Base-by-base conservation (phyloP, 1,284 basidiomycete genomes). In the Acaromyces ingoldii region DNA sequence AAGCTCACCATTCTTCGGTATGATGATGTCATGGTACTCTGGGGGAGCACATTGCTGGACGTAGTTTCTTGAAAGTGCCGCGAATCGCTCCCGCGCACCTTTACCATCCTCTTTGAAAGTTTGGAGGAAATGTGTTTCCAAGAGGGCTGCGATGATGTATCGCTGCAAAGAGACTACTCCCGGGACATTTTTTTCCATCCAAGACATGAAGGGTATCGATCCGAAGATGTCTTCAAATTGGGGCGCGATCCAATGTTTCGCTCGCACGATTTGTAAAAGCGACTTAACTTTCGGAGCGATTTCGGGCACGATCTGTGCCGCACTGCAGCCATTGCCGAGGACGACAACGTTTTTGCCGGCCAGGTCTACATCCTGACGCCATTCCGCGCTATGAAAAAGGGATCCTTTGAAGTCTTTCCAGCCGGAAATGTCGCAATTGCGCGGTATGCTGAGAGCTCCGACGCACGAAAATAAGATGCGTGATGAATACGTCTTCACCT, bases 301-400 rank as follows among this genome's bases (percentile, higher is more conserved):
- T 17, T 30, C 28, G 9, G 60, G 60, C 1, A 67, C 45, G 34
- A 64, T 55, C 49, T 71, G 71, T 19, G 71, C 59, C 1, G 62
- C 73, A 0, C 62, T 62, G 36, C 65, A 75, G 9, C 70, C 72
- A 41, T 74, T 74, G 34, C 72, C 72, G 6, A 77, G 55, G 10
- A 77, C 55, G 13, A 74, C 63, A 7, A 77, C 74, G 33, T 72
- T 58, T 52, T 76, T 77, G 47, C 63, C 65, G 33, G 60, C 61
- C 34, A 75, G 38, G 25, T 70, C 55, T 24, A 77, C 65, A 13
- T 53, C 51, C 28, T 68, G 63, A 40, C 73, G 65, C 76, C 76
- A 77, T 2, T 65, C 53, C 0, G 74, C 74, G 19, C 72, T 72
- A 55, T 77, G 76, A 57, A 77, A 77, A 42, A 53, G n/a, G 17